Conservation (phyloP, 305 asterid species). For the Galium porrigens region DNA sequence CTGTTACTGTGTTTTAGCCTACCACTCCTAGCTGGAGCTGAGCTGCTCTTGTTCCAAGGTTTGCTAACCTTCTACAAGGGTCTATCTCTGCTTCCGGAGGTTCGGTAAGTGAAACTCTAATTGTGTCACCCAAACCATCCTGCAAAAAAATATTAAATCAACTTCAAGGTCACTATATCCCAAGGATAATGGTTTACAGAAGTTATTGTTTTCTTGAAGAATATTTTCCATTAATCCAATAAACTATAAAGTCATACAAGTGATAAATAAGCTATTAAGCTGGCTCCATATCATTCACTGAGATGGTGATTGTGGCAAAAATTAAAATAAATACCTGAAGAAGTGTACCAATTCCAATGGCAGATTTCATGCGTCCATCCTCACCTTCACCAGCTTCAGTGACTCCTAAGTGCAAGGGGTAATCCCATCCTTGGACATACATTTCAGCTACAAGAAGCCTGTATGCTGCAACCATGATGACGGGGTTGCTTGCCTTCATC, state of each 20-base stretch:
- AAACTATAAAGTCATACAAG: neutral
- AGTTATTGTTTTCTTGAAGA: neutral
- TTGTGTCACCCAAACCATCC: constrained; percentile 99
- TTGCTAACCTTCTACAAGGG: constrained; percentile 92
- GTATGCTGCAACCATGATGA: constrained; percentile 93
- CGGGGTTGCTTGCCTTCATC: constrained; percentile 99
- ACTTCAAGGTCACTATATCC: constrained; percentile 13
- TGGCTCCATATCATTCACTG: constrained; percentile 5
- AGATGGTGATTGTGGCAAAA: constrained; percentile 8
- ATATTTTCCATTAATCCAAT: neutral
- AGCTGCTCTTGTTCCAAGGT: constrained; percentile 84
- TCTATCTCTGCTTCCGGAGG: constrained; percentile 93
- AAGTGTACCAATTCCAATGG: constrained; percentile 94
- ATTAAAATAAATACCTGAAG: constrained; percentile 35
- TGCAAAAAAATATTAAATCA: constrained; percentile 17
- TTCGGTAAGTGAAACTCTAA: constrained; percentile 90
- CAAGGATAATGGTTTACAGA: neutral
- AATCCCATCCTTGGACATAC: constrained; percentile 98
- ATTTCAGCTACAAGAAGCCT: constrained; percentile 97
- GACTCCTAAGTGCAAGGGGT: constrained; percentile 92
- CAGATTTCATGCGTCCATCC: constrained; percentile 99
- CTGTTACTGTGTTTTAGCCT: constrained; percentile 16
- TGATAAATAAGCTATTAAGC: neutral
- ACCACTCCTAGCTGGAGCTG: constrained; percentile 98
- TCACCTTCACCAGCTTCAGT: constrained; percentile 99